Evolutionary conservation across 441 rosid genomes (phyloP), one percentile per base, ranked within the genome.

Genomic region (Adansonia rubrostipa): DNA sequence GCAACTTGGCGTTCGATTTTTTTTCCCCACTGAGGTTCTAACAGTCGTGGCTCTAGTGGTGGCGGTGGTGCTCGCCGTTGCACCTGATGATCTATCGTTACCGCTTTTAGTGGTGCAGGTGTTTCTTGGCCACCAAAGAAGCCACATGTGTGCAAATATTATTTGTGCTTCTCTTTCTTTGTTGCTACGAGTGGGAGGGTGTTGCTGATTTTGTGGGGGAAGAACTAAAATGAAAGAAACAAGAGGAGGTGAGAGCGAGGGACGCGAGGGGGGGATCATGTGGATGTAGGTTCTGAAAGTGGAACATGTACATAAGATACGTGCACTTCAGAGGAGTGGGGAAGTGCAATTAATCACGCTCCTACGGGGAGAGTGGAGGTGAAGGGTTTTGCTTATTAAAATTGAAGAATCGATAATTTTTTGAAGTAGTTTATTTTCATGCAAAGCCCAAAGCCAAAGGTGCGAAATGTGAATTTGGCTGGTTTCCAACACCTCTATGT

Each of bases 51-150:
- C 54, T 20, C 8, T 19, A 1, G 60, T 2, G 5, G 65, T 36
- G 71, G 51, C 20, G 3, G 24, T 13, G 40, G 57, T 24, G 40
- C 33, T 9, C 2, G 10, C 14, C 0, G 33, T 3, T 8, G 50
- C 51, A 60, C 51, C 77, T 8, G 33, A 36, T 36, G 42, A 36
- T 36, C 42, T 19, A 5, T 19, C 76, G 4, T 48, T 40, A 11
- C 67, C 63, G 13, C 36, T 40, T 44, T 77, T 79, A 19, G 80
- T 57, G 79, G 74, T 45, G 57, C 72, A 28, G n/a, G 50, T 7
- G 67, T n/a, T 65, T 71, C 81, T 87, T 36, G 87, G 84, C 81
- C 81, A 83, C 82, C 84, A 71, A n/a, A 78, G 80, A 70, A 86
- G 85, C 83, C 81, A 74, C 76, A 83, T 74, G 36, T 84, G 83